Percentiles rank a stretch among this genome's conserved stretches.
phyloP scores from a whole-genome alignment of 441 rosid species.

The Croton laevigatus region DNA sequence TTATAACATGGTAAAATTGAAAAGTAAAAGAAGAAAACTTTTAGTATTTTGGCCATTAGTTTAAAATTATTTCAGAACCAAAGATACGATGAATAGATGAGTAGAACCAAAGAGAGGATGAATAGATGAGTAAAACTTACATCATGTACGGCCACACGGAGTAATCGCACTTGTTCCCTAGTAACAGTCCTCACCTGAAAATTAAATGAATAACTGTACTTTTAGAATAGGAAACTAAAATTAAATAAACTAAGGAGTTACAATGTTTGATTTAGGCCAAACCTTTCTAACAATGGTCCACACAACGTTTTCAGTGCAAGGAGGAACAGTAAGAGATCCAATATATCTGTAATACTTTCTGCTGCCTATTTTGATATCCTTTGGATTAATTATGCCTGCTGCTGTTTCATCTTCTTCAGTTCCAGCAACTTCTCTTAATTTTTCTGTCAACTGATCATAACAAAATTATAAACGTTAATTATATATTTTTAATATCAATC shows the following conservation, averaged over 20 bases:
- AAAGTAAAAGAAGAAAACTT: too few relatives aligned
- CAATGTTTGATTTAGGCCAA: neutral
- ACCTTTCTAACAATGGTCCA: constrained; percentile 75
- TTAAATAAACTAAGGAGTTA: too few relatives aligned
- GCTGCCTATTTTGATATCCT: constrained; percentile 38
- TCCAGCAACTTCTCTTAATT: constrained; percentile 37
- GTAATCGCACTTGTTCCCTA: constrained; percentile 48
- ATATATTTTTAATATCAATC: too few relatives aligned
- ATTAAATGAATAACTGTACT: neutral
- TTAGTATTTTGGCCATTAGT: too few relatives aligned
- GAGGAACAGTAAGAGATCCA: constrained; percentile 85
- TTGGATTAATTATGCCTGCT: constrained; percentile 46
- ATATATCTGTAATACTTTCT: constrained; percentile 59
- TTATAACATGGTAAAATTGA: too few relatives aligned
- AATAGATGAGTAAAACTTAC: too few relatives aligned
- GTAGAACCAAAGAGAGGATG: too few relatives aligned
- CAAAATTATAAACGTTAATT: neutral
- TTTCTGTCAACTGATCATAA: constrained; percentile 40
- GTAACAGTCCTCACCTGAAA: constrained; percentile 58
- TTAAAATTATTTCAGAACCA: too few relatives aligned
- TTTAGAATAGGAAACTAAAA: neutral
- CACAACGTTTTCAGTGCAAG: constrained; percentile 67
- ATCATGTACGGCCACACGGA: constrained; percentile 78
- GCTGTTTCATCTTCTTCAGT: constrained; percentile 23
- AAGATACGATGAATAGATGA: too few relatives aligned